Percentiles rank a stretch among this genome's conserved stretches.
These are phyloP conservation scores for Dianthus caryophyllus DNA, from an alignment of 148 eudicot genomes.

Conservation along the genomic window DNA sequence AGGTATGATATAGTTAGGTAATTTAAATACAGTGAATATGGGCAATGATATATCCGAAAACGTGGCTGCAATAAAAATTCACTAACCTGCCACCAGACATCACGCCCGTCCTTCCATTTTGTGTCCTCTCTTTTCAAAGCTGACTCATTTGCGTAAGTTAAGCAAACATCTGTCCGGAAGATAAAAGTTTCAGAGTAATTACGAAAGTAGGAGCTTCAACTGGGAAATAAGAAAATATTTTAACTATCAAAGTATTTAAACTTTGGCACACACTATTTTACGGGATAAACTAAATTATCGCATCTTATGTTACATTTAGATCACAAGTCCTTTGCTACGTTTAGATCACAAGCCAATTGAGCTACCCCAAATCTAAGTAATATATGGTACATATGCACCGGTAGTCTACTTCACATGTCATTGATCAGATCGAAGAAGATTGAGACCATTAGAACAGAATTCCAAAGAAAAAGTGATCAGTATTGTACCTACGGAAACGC, in stretches of 20 bases:
- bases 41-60: not conserved
- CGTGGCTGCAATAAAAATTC: not conserved
- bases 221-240: no score
- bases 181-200: slow-evolving; percentile 8
- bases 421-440: not conserved
- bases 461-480: not conserved
- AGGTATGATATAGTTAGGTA: not conserved
- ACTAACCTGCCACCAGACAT: slow-evolving; percentile 98
- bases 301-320: no score
- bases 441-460: not conserved
- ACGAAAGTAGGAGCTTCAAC: no score
- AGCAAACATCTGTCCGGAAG: slow-evolving; percentile 62
- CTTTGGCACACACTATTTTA: not conserved
- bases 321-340: not conserved
- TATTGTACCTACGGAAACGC: slow-evolving; percentile 57
- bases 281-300: not conserved
- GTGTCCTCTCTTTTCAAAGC: slow-evolving; percentile 76
- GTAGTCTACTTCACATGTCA: not conserved
- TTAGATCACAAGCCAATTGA: not conserved
- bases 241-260: not conserved
- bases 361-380: slow-evolving; percentile 1
- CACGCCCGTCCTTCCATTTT: slow-evolving; percentile 77
- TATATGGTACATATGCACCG: not conserved
- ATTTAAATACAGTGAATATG: not conserved
- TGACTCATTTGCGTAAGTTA: slow-evolving; percentile 76